Evolutionary conservation across 768 basidiomycete species (phyloP).

Genomic region (Macrocybe gigantea): DNA sequence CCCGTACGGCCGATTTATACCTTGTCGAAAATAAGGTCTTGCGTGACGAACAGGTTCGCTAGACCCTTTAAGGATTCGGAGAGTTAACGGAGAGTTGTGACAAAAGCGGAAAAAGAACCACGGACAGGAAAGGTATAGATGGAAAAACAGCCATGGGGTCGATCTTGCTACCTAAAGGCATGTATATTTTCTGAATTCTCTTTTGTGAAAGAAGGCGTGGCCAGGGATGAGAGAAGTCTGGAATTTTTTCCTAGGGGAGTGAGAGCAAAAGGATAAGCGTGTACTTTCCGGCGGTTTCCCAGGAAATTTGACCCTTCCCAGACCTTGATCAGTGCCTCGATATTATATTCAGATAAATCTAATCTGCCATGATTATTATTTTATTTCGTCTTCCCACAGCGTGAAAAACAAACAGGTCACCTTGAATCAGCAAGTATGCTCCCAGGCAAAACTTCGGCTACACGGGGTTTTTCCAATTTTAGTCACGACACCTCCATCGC

Average conservation of each 20-base stretch:
- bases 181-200: slow-evolving; percentile 2
- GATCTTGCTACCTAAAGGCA: background rate
- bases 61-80: slow-evolving; percentile 25
- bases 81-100: slow-evolving; percentile 31
- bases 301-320: too few relatives aligned
- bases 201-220: slow-evolving; percentile 5
- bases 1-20: too few relatives aligned
- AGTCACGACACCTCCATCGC: slow-evolving; percentile 6
- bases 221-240: too few relatives aligned
- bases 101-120: slow-evolving; percentile 10
- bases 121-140: slow-evolving; percentile 6
- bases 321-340: too few relatives aligned
- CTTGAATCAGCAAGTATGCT: background rate
- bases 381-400: background rate
- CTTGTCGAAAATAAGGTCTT: slow-evolving; percentile 10
- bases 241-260: slow-evolving; percentile 2
- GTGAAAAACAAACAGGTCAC: background rate
- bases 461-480: slow-evolving; percentile 22
- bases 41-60: slow-evolving; percentile 19
- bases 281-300: slow-evolving; percentile 9
- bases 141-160: slow-evolving; percentile 6
- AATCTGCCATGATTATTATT: background rate
- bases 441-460: slow-evolving; percentile 20
- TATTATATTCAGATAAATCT: too few relatives aligned
- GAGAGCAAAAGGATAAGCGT: slow-evolving; percentile 4